Evolutionary conservation across 1,284 basidiomycete genomes (phyloP).

Genomic region (Cryptococcus wingfieldii): DNA sequence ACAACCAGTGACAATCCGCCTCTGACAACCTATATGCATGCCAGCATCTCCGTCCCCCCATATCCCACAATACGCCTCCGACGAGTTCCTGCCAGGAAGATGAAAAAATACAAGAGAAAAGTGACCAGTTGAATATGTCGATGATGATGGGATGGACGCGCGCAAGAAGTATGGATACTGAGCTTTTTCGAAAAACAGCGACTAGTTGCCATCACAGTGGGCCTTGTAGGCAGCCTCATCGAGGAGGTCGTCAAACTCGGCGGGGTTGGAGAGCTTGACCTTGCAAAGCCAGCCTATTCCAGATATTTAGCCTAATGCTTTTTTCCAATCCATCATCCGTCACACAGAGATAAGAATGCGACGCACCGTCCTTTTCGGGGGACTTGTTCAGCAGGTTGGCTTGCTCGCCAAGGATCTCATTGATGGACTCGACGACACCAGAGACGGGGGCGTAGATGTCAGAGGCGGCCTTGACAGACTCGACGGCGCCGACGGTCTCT

Average conservation of each 20-base stretch:
- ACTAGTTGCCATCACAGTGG: constrained; percentile 56
- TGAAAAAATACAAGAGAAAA: too few relatives aligned
- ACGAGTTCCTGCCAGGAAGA: too few relatives aligned
- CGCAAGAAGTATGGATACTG: too few relatives aligned
- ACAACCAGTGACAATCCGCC: too few relatives aligned
- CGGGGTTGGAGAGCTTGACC: constrained; percentile 73
- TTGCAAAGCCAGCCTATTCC: constrained; percentile 88
- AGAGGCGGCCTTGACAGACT: constrained; percentile 96
- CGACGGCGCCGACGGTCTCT: constrained; percentile 93
- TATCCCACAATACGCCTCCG: too few relatives aligned
- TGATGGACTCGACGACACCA: constrained; percentile 76
- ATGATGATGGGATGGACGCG: too few relatives aligned
- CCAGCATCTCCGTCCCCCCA: too few relatives aligned
- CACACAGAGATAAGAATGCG: not conserved
- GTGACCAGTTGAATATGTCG: too few relatives aligned
- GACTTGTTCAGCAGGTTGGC: constrained; percentile 86
- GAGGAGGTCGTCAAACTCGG: constrained; percentile 73
- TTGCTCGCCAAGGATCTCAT: constrained; percentile 63
- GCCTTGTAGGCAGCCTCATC: constrained; percentile 72
- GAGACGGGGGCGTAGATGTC: constrained; percentile 96
- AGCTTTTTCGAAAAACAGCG: too few relatives aligned
- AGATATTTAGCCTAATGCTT: not conserved
- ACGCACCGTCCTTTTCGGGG: constrained; percentile 74
- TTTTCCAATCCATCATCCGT: not conserved
- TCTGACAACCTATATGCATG: too few relatives aligned